Evolutionary conservation across 345 rosid species (phyloP), one percentile per base, ranked within the genome.

Genomic region (Melaleuca alternifolia): DNA sequence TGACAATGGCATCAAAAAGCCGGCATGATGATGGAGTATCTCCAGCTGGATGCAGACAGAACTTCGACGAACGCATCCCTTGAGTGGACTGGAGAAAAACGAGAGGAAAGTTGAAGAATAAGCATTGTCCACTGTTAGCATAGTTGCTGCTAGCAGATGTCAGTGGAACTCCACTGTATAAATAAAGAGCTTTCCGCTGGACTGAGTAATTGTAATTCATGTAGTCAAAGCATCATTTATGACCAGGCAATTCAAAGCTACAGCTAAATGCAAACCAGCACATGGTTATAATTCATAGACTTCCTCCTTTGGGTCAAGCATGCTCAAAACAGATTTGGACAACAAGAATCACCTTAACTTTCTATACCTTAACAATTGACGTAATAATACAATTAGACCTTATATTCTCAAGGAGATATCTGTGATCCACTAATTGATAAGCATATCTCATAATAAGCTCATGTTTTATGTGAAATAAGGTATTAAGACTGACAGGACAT

Each of bases 1-100:
- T 96, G 86, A 93, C 96, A 81, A 96, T 94, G 46, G 98, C 99
- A 65, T 96, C 98, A 56, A 95, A 97, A 46, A 96, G 88, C 30
- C 98, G 94, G 90, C 97, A 95, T 53, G 99, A 96, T 54, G 99
- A 95, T 82, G 99, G 99, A 23, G 99, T 95, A 82, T 97, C 99
- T 82, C 99, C 98, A 7, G 96, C 98, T 56, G 97, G 98, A 92
- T 95, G 92, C 54, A 97, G 92, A 86, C 99, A 97, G 90, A 96
- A 96, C 86, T 95, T 97, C 8, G 99, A 97, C 41, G 91, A 89
- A 41, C 98, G 96, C 99, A 95, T 97, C 82, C 96, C 98, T 91
- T 93, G 87, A 7, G 94, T 93, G 82, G 98, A 95, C 98, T 95
- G 88, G 76, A 50, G 20, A 65, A 51, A 50, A 48, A 41, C 41